Base-by-base conservation (phyloP, 768 basidiomycete species). In the Termitomyces sp. region DNA sequence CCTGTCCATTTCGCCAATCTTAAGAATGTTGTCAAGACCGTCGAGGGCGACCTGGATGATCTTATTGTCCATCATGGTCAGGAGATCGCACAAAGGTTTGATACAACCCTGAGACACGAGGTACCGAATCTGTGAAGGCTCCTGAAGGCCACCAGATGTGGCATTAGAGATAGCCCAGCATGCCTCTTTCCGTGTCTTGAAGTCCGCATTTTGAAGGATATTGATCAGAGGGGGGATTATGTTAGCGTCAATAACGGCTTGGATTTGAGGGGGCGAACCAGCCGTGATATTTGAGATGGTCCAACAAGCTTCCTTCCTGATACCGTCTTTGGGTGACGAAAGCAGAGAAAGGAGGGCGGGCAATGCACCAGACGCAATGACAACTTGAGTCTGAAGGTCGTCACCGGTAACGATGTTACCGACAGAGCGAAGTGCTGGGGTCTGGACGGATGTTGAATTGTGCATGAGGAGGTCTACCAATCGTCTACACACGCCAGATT, bases 151-250 rank as follows among this genome's bases (percentile, higher is more conserved):
- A 61, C 97, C 97, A 40, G 95, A 97, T 23, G 97, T 99, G 6
- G 97, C 97, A 71, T 99, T 99, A 42, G 94, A 97, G 64, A 99
- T 93, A 10, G 97, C 97, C 97, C 97, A 99, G 78, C 95, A 99
- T 1, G 97, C 97, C 73, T 99, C 97, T 75, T 99, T 99, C 71
- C 92, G 87, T 46, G 97, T 98, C 79, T 98, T 98, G 82, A 99
- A 98, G 74, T 99, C 97, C 51, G 96, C 96, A 66, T 97, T 87
- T 68, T 87, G 86, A 55, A 99, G 87, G 65, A 98, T 98, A 77
- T 98, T 97, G 79, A 99, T 95, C 60, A 99, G 86, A 59, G 96
- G 96, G 50, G 96, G 96, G 57, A 98, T 86, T 67, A 99, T 94
- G 67, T 98, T 94, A 68, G 97, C 97, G 64, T 99, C 97, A 62